These are phyloP conservation scores for Rhynchosporium agropyri DNA, from an alignment of 2,329 filamentous ascomycete species.

Conservation along the genomic window DNA sequence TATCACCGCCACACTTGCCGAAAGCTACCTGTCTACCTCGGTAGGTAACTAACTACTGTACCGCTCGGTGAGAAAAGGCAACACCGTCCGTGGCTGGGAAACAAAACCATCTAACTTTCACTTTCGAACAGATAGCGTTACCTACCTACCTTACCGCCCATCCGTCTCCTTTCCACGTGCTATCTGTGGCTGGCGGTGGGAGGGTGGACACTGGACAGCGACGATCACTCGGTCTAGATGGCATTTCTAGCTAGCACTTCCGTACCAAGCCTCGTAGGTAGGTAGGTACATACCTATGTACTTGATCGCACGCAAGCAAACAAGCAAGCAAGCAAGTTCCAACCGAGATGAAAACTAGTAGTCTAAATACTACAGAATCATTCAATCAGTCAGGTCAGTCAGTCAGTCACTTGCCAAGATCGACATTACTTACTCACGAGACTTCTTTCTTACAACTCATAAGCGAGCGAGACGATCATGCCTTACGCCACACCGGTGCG, in stretches of 20 bases:
- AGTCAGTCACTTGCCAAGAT: background rate
- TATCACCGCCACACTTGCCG: background rate
- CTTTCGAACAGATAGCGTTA: no score
- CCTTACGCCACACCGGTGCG: slow-evolving; percentile 11
- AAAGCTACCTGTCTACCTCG: background rate
- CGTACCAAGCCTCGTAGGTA: no score
- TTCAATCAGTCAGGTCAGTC: no score
- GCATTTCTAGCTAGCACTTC: background rate
- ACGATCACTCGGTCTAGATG: slow-evolving; percentile 1
- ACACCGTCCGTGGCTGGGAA: background rate
- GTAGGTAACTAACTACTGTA: no score
- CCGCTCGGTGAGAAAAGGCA: background rate
- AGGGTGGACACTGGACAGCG: background rate
- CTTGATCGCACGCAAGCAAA: no score
- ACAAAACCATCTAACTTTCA: background rate
- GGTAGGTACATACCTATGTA: no score
- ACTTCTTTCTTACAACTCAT: background rate
- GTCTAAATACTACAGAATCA: no score
- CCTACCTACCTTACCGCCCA: background rate
- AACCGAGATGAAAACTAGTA: no score
- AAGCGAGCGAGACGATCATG: background rate
- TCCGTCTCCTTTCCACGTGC: slow-evolving; percentile 17
- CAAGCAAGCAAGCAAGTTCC: no score
- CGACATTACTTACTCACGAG: no score
- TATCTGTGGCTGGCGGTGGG: slow-evolving; percentile 18